These are phyloP conservation scores for Leccinum pachyderme DNA, from an alignment of 1,284 basidiomycete species.

Conservation along the genomic window DNA sequence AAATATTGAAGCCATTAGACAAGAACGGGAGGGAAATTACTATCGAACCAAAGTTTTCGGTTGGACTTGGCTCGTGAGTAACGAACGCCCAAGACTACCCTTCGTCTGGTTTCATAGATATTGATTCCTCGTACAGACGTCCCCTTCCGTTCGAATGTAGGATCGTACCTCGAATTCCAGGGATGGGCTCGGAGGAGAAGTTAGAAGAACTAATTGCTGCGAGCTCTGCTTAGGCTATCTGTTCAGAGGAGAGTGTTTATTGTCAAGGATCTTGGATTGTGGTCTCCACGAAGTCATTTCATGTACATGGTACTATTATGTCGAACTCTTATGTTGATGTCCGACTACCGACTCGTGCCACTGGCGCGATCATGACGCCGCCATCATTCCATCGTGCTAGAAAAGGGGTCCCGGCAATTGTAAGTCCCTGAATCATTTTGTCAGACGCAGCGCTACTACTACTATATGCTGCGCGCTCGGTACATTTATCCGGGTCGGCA, in stretches of 20 bases:
- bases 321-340: too few relatives aligned
- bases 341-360: too few relatives aligned
- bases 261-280: background rate
- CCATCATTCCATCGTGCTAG: too few relatives aligned
- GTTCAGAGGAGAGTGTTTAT: background rate
- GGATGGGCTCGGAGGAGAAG: constrained; percentile 4
- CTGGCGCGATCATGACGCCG: too few relatives aligned
- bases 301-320: background rate
- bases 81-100: background rate
- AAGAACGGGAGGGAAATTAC: constrained; percentile 7
- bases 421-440: too few relatives aligned
- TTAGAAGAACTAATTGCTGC: constrained; percentile 13
- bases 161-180: constrained; percentile 14
- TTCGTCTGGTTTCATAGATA: background rate
- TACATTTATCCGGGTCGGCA: too few relatives aligned
- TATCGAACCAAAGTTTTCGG: constrained; percentile 11
- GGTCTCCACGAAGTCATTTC: background rate
- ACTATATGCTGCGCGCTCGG: too few relatives aligned
- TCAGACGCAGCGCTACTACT: too few relatives aligned
- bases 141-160: constrained; percentile 18
- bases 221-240: background rate
- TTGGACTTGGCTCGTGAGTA: constrained; percentile 10
- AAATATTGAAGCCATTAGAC: constrained; percentile 7
- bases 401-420: too few relatives aligned
- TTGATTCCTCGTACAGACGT: constrained; percentile 6